Percentiles rank a stretch among this genome's conserved stretches.
These are phyloP conservation scores for Aspergillus transmontanensis DNA, from an alignment of 2,329 filamentous ascomycete genomes.

Conservation along the genomic window DNA sequence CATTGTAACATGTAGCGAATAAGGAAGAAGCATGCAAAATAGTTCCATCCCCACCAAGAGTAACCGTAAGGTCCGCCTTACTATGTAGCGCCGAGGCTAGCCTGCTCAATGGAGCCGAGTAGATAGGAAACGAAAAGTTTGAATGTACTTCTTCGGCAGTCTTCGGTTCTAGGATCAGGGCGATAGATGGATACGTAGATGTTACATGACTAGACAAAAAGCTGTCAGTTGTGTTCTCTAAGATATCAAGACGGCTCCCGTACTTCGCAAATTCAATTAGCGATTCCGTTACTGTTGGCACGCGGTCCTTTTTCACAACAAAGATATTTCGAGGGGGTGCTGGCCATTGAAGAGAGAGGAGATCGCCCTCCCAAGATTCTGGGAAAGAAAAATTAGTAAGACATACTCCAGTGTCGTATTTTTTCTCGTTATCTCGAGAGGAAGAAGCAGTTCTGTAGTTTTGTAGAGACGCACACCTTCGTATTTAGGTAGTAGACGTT, in stretches of 20 bases:
- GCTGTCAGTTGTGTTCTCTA: neutral
- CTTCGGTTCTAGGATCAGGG: slow-evolving; percentile 78
- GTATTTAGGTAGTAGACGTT: slow-evolving; percentile 64
- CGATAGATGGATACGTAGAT: slow-evolving; percentile 75
- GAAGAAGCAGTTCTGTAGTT: neutral
- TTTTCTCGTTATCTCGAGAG: neutral
- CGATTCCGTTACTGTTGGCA: slow-evolving; percentile 57
- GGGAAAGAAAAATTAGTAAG: slow-evolving; percentile 11
- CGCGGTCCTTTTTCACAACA: slow-evolving; percentile 67
- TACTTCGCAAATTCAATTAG: slow-evolving; percentile 60
- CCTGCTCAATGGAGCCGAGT: slow-evolving; percentile 47
- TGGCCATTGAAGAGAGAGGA: slow-evolving; percentile 69
- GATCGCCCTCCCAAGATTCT: slow-evolving; percentile 62
- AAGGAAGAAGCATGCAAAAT: slow-evolving; percentile 83
- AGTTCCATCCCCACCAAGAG: slow-evolving; percentile 90
- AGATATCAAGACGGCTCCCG: neutral
- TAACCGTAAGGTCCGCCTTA: slow-evolving; percentile 86
- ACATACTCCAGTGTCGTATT: neutral
- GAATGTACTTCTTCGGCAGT: slow-evolving; percentile 73
- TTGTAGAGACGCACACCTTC: slow-evolving; percentile 53
- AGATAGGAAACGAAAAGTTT: slow-evolving; percentile 72
- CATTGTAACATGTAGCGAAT: slow-evolving; percentile 77
- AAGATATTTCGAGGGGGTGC: slow-evolving; percentile 69
- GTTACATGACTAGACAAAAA: slow-evolving; percentile 65
- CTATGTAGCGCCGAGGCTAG: slow-evolving; percentile 60